Evolutionary conservation across 2,329 filamentous ascomycete genomes (phyloP).

Genomic region (Colletotrichum trifolii): DNA sequence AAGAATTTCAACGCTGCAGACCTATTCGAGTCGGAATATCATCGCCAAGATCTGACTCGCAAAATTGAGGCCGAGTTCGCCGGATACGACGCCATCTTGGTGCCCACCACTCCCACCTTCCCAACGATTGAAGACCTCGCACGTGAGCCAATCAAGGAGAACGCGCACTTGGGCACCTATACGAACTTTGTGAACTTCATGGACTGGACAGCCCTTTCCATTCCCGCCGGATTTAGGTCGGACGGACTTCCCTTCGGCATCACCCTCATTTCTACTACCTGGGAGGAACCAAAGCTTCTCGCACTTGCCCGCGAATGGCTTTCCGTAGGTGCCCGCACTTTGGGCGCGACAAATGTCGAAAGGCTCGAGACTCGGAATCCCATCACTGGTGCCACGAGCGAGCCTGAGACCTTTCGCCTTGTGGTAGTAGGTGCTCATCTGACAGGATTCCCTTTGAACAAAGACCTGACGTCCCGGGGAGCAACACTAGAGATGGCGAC

Average conservation of each 20-base stretch:
- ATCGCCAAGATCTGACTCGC: slow-evolving; percentile 51
- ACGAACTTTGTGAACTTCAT: slow-evolving; percentile 72
- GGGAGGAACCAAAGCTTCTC: slow-evolving; percentile 48
- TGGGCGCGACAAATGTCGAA: slow-evolving; percentile 45
- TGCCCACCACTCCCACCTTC: slow-evolving; percentile 66
- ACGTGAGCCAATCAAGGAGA: slow-evolving; percentile 62
- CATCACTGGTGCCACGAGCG: slow-evolving; percentile 35
- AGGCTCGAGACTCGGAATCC: slow-evolving; percentile 20
- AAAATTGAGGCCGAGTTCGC: slow-evolving; percentile 53
- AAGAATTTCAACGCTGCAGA: slow-evolving; percentile 56
- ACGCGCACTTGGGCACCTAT: slow-evolving; percentile 65
- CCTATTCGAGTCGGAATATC: slow-evolving; percentile 54
- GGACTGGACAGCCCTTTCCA: slow-evolving; percentile 64
- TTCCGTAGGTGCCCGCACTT: slow-evolving; percentile 32
- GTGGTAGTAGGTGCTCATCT: slow-evolving; percentile 51
- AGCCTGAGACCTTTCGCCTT: slow-evolving; percentile 31
- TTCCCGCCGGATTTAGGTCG: slow-evolving; percentile 59
- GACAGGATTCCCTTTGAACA: slow-evolving; percentile 47
- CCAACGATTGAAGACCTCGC: slow-evolving; percentile 62
- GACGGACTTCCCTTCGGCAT: slow-evolving; percentile 52
- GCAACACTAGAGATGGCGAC: slow-evolving; percentile 41
- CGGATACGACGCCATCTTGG: slow-evolving; percentile 60
- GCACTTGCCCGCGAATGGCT: slow-evolving; percentile 45
- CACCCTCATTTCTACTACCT: slow-evolving; percentile 49
- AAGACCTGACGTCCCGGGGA: slow-evolving; percentile 46